phyloP scores from a whole-genome alignment of 208 protist species.

The Zelonia costaricensis region DNA sequence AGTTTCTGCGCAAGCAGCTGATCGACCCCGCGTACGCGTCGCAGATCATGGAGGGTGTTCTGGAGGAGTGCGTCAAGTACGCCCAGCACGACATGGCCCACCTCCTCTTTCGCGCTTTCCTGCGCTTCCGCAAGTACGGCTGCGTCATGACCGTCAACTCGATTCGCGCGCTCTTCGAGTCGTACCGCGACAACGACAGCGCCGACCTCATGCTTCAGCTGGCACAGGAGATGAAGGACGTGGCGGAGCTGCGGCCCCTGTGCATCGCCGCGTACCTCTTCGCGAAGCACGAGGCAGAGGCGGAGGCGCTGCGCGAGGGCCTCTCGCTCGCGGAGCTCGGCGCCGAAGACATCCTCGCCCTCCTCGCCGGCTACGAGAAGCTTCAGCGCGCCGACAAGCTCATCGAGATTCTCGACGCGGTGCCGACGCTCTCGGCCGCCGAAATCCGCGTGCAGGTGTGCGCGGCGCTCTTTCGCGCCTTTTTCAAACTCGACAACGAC shows the following conservation, averaged over 20 bases:
- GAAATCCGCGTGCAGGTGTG: slow-evolving; percentile 40
- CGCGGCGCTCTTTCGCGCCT: slow-evolving; percentile 62
- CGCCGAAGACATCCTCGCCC: slow-evolving; percentile 68
- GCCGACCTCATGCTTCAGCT: slow-evolving; percentile 85
- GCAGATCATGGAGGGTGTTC: slow-evolving; percentile 86
- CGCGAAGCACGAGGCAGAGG: slow-evolving; percentile 57
- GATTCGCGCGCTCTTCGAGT: slow-evolving; percentile 84
- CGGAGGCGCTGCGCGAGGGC: slow-evolving; percentile 60
- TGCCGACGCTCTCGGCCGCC: slow-evolving; percentile 25
- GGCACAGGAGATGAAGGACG: slow-evolving; percentile 79
- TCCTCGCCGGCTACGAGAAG: slow-evolving; percentile 86
- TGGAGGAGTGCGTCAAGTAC: slow-evolving; percentile 88
- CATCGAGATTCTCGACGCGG: slow-evolving; percentile 38
- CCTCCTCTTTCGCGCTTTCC: slow-evolving; percentile 83
- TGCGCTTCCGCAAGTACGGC: slow-evolving; percentile 90
- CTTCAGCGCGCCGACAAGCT: slow-evolving; percentile 64
- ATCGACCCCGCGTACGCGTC: slow-evolving; percentile 81
- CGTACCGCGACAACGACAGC: slow-evolving; percentile 85
- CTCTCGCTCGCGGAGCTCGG: slow-evolving; percentile 45
- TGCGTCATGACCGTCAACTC: slow-evolving; percentile 78
- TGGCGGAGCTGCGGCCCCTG: slow-evolving; percentile 68
- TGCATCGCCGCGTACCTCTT: slow-evolving; percentile 89
- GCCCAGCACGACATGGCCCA: slow-evolving; percentile 91
- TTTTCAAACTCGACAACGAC: slow-evolving; percentile 53
- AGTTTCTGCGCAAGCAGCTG: slow-evolving; percentile 86